These are phyloP conservation scores for Xerocomus brunneocitrinus DNA, from an alignment of 768 basidiomycete species.

Conservation along the genomic window DNA sequence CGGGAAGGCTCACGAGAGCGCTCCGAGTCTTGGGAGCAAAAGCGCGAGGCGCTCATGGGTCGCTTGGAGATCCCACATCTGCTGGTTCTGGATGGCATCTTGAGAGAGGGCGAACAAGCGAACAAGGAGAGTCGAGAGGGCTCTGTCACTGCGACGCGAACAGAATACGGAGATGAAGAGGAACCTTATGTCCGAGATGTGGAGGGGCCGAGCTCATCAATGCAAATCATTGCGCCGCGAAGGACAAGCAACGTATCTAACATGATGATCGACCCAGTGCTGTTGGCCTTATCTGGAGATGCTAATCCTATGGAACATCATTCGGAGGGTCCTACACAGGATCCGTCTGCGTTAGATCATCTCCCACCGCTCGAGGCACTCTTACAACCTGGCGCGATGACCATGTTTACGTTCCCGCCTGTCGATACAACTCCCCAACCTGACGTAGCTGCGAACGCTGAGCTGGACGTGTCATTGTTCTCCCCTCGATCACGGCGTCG, in stretches of 20 bases:
- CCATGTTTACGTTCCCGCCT: not conserved
- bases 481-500: constrained; percentile 51
- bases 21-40: not conserved
- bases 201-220: not conserved
- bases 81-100: constrained; percentile 32
- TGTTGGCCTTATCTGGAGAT: constrained; percentile 25
- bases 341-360: not conserved
- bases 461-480: constrained; percentile 25
- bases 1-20: not conserved
- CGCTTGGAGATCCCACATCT: constrained; percentile 30
- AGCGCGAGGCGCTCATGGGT: constrained; percentile 26
- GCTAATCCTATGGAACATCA: not conserved
- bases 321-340: not conserved
- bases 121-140: constrained; percentile 8
- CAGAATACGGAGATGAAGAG: constrained; percentile 5
- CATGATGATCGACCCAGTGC: constrained; percentile 28
- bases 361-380: not conserved
- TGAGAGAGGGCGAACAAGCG: constrained; percentile 30
- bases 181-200: not conserved
- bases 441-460: not conserved
- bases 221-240: not conserved
- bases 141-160: not conserved
- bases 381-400: not conserved
- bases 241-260: constrained; percentile 6
- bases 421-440: not conserved